These are phyloP conservation scores for Lachancea cidri DNA, from an alignment of 805 yeast genomes.

Conservation along the genomic window DNA sequence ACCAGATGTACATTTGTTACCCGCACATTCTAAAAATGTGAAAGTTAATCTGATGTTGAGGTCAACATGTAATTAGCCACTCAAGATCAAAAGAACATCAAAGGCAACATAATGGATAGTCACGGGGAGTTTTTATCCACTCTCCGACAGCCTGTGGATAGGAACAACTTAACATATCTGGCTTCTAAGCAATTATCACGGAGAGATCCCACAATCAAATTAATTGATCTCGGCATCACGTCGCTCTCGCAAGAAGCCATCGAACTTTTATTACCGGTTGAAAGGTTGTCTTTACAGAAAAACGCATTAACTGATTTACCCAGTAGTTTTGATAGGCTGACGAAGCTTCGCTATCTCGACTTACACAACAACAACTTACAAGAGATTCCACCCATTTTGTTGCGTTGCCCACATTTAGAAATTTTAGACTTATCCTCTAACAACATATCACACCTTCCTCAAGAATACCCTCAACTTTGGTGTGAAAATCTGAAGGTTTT, in stretches of 20 bases:
- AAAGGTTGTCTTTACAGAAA: conserved; percentile 49
- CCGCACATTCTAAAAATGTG: too few relatives aligned
- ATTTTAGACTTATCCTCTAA: conserved; percentile 63
- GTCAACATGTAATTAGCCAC: not conserved
- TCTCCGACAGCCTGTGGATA: conserved; percentile 1
- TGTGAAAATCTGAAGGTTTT: conserved; percentile 46
- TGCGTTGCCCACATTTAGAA: conserved; percentile 43
- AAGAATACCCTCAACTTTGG: conserved; percentile 36
- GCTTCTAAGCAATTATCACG: conserved; percentile 13
- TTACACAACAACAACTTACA: conserved; percentile 55
- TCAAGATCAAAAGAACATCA: not conserved
- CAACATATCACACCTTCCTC: conserved; percentile 44
- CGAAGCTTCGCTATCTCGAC: conserved; percentile 54
- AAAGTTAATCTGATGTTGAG: not conserved
- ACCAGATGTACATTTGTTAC: too few relatives aligned
- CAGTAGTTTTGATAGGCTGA: conserved; percentile 38
- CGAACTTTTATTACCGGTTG: conserved; percentile 35
- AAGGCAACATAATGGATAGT: not conserved
- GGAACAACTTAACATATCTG: conserved; percentile 4
- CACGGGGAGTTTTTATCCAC: not conserved
- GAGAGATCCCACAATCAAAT: conserved; percentile 31
- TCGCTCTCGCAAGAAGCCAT: conserved; percentile 37
- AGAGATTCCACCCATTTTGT: conserved; percentile 46
- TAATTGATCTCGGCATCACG: conserved; percentile 37
- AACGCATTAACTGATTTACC: conserved; percentile 49